Conservation (phyloP, 176 grass and related monocot species). For the Hordeum marinum region DNA sequence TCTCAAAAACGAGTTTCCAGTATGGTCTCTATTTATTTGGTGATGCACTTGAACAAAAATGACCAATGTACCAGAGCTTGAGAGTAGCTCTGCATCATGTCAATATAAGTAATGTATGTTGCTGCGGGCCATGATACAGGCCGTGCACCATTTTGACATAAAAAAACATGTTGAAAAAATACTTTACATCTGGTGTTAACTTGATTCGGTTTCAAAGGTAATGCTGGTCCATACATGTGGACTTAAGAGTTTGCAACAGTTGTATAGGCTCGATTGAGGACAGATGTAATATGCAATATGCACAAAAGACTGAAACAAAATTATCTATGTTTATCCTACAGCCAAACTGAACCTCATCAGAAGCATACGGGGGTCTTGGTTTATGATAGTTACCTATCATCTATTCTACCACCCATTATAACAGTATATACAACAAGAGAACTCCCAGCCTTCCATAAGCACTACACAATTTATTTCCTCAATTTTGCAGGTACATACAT, state of each 20-base stretch:
- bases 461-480: not conserved
- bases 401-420: not conserved
- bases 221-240: not conserved
- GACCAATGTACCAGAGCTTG: not conserved
- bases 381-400: not conserved
- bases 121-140: not conserved
- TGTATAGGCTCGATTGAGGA: not conserved
- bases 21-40: not conserved
- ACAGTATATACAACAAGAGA: not conserved
- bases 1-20: not conserved
- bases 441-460: not conserved
- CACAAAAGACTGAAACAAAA: not conserved
- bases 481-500: not conserved
- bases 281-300: not conserved
- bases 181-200: not conserved
- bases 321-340: conserved; percentile 5
- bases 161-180: not conserved
- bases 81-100: not conserved
- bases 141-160: not conserved
- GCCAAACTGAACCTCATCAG: not conserved
- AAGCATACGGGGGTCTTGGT: not conserved
- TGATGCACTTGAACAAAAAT: not conserved
- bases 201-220: not conserved
- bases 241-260: not conserved
- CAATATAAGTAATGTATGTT: not conserved